Conservation (phyloP, 2,329 filamentous ascomycete genomes). For the Tolypocladium cylindrosporum region DNA sequence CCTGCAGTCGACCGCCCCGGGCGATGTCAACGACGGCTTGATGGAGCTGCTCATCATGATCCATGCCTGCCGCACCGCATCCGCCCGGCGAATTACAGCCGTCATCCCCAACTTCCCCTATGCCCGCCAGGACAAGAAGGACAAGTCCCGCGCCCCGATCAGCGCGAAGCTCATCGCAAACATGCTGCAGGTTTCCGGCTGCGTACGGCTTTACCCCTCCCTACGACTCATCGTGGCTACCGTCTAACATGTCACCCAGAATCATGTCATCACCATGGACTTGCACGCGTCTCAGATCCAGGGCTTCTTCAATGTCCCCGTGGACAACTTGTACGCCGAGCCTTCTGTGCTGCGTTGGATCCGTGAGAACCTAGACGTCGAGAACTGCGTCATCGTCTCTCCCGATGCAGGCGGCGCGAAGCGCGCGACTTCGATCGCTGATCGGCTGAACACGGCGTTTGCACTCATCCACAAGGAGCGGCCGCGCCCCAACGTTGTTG, state of each 20-base stretch:
- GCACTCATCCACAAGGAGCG: conserved; percentile 96
- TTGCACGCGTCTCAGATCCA: conserved; percentile 89
- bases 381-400: conserved; percentile 86
- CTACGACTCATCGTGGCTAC: not conserved
- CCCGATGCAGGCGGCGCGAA: conserved; percentile 94
- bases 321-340: conserved; percentile 81
- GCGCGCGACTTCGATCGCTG: conserved; percentile 85
- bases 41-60: conserved; percentile 99
- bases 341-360: conserved; percentile 90
- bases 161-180: conserved; percentile 93
- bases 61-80: conserved; percentile 66
- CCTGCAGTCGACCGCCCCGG: conserved; percentile 85
- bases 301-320: conserved; percentile 82
- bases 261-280: conserved; percentile 81
- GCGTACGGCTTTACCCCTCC: conserved; percentile 26
- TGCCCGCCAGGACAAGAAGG: conserved; percentile 95
- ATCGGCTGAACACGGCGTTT: conserved; percentile 81
- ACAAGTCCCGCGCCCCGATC: conserved; percentile 87
- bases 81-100: conserved; percentile 82
- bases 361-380: conserved; percentile 68
- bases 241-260: conserved; percentile 14
- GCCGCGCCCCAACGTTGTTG: conserved; percentile 75
- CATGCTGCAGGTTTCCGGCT: conserved; percentile 92
- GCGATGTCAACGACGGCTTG: conserved; percentile 94
- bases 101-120: conserved; percentile 96